Base-by-base conservation (phyloP, 176 grass and related monocot genomes). In the Oryza brachyantha region DNA sequence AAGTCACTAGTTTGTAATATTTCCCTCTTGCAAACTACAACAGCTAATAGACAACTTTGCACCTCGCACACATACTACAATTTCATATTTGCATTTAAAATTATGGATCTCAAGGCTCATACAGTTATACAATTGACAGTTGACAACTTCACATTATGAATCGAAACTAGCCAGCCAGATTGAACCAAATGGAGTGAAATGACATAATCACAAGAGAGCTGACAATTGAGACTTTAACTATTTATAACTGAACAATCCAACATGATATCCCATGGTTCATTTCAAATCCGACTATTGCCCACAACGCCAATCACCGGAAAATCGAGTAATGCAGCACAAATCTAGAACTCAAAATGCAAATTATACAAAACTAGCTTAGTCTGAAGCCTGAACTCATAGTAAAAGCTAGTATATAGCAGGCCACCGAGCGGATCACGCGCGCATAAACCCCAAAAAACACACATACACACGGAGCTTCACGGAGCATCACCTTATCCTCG, bases 401-500 rank as follows among this genome's bases (percentile, higher is more conserved):
- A 8, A 29, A 29, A 81, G 42, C 64, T 58, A n/a, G n/a, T n/a
- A 13, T 40, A 66, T n/a, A 40, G 19, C 81, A 61, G 73, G 40
- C 45, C 45, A 16, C 32, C 1, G 59, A 66, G 26, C 19, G 26
- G 73, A 58, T 72, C 7, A 22, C 24, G 7, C 37, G 24, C 7
- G 39, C 43, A 34, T 16, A 34, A 54, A 17, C 39, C 9, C 31
- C 21, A 29, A 2, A n/a, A 70, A 77, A 13, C 5, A 28, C 40
- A 28, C n/a, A n/a, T n/a, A n/a, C n/a, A n/a, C n/a, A n/a, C n/a
- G n/a, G n/a, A n/a, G n/a, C n/a, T n/a, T n/a, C n/a, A n/a, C 72
- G 19, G 10, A 52, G 1, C 55, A 26, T 84, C 52, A 89, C 87
- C 81, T 89, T 89, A 7, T 81, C 86, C 41, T 76, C 75, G 63